Percentiles rank a stretch among this genome's conserved stretches.
These are phyloP conservation scores for Toxicodendron radicans DNA, from an alignment of 345 rosid genomes.

Conservation along the genomic window DNA sequence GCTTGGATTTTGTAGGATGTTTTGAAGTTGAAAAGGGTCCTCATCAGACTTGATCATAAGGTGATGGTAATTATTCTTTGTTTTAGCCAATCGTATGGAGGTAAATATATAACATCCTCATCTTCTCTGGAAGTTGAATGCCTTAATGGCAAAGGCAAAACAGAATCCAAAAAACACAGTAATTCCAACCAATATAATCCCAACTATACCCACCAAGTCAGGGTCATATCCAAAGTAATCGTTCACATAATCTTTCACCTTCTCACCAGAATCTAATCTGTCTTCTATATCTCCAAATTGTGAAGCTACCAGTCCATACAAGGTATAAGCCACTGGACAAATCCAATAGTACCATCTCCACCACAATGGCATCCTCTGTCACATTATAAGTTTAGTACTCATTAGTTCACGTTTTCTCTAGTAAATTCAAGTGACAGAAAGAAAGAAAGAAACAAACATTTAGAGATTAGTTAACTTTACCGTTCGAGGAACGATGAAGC, in stretches of 20 bases:
- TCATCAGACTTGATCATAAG: background rate
- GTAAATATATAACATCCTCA: slow-evolving; percentile 16
- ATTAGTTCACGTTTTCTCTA: background rate
- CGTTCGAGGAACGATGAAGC: slow-evolving; percentile 52
- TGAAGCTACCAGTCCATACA: slow-evolving; percentile 54
- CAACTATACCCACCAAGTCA: slow-evolving; percentile 58
- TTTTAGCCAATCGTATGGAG: background rate
- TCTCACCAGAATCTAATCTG: slow-evolving; percentile 40
- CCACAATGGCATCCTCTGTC: slow-evolving; percentile 65
- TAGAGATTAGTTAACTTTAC: slow-evolving; percentile 20
- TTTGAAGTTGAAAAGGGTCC: background rate
- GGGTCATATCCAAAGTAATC: slow-evolving; percentile 56
- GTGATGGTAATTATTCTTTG: background rate
- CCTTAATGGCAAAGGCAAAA: slow-evolving; percentile 70
- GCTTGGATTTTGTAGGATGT: background rate
- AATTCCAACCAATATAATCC: slow-evolving; percentile 47
- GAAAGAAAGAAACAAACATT: too few species aligned
- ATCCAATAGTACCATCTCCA: slow-evolving; percentile 76
- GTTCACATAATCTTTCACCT: slow-evolving; percentile 52
- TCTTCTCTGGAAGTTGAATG: slow-evolving; percentile 76
- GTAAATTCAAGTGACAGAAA: background rate
- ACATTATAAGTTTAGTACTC: slow-evolving; percentile 3
- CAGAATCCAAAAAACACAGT: slow-evolving; percentile 54
- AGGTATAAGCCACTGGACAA: slow-evolving; percentile 54
- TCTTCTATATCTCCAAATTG: slow-evolving; percentile 55